Evolutionary conservation across 1,139 yeast genomes (phyloP), one percentile per base, ranked within the genome.

Genomic region (Blastobotrys malaysiensis): DNA sequence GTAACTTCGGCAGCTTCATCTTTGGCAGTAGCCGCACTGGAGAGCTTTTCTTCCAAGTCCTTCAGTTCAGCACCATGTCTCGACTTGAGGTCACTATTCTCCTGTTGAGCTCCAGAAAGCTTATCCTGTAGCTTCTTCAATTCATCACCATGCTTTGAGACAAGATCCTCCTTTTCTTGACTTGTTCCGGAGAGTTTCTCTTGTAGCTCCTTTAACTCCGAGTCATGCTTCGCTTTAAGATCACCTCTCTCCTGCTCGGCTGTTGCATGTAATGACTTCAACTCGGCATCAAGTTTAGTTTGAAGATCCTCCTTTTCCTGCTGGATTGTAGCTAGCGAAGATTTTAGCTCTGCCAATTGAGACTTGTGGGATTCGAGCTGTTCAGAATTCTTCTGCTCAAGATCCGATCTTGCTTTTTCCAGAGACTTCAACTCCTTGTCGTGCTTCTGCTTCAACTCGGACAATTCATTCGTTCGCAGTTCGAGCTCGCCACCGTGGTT

Each of bases 271-370:
- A 49, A 44, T 3, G n/a, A 36, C 14, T 50, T 19, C 43, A 5
- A 27, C 52, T 27, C 45, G 11, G 48, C 21, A 20, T 69, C 72
- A 51, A 84, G 68, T 61, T 81, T 85, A 45, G 70, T 73, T 55
- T 80, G 84, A 53, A 81, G 75, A 49, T 77, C 83, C 50, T 13
- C 43, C 19, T n/a, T 16, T 5, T 22, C 26, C 36, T 19, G 31
- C 18, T 11, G 45, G 31, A 6, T 39, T 18, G 46, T 27, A 14
- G n/a, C 5, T 16, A 19, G 26, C n/a, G 19, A 46, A 13, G 69
- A 61, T 0, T 63, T 63, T 57, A 76, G 80, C 14, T 57, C 51
- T 21, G 69, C 69, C n/a, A 76, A 52, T 5, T 69, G 65, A 0
- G 59, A 60, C 22, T 65, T 64, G 52, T 69, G 51, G 1, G 55